Evolutionary conservation across 805 yeast species (phyloP), one percentile per base, ranked within the genome.

Genomic region (Zygosaccharomyces lentus): DNA sequence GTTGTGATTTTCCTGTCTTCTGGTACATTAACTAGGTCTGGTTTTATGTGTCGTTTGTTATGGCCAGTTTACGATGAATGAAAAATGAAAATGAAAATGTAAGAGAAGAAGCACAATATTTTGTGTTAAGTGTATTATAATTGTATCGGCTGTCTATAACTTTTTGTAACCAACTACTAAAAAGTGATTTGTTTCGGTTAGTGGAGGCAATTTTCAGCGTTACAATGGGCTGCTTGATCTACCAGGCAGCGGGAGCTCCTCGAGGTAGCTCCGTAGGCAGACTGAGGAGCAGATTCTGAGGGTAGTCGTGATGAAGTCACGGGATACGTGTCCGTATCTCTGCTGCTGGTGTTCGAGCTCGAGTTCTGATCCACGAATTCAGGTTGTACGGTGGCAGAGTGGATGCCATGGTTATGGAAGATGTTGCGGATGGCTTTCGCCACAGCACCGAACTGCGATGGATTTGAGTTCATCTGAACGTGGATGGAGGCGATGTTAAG

Each of bases 361-460:
- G 65, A 58, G n/a, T 59, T 52, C 9, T 63, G 59, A 6, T 58
- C 53, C 3, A 73, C 63, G 58, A 91, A 93, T 69, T 91, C 99
- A 0, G 99, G 99, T 68, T 91, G 99, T 41, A 93, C 90, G 1
- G 99, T 91, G 15, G 91, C 96, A 30, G 93, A 84, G 59, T 90
- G 95, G 50, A 91, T 82, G 37, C 96, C 96, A 61, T 82, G 84
- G 23, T 76, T 80, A 58, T 87, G 96, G 58, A 91, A 74, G 37
- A 89, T 81, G 43, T 78, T 77, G 65, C 93, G 80, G 43, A 91
- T 91, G 47, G 78, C 76, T 40, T 80, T 73, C 7, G 95, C 95
- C 41, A 86, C 76, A n/a, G 69, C 66, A 46, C 83, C 67, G 63
- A 88, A 93, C 21, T 77, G 73, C 46, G 76, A 78, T n/a, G 88